These are phyloP conservation scores for Diospyros kaki DNA, from an alignment of 148 eudicot genomes.

Conservation along the genomic window DNA sequence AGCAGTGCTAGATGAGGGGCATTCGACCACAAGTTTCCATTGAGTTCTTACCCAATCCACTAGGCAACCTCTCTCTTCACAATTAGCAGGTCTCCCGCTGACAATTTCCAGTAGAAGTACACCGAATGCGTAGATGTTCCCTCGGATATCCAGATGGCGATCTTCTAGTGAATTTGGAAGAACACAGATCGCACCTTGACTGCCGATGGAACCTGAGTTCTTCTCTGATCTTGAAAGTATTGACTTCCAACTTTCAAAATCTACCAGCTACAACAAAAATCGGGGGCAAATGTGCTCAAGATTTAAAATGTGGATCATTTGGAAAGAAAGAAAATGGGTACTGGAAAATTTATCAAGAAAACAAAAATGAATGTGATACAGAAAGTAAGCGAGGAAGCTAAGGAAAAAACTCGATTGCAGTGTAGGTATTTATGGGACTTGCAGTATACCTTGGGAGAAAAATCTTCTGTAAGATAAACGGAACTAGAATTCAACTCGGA, in stretches of 20 bases:
- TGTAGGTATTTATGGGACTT: background rate
- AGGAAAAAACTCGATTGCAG: background rate
- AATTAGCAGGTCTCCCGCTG: constrained; percentile 75
- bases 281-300: background rate
- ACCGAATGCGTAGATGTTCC: constrained; percentile 75
- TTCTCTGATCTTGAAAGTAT: constrained; percentile 79
- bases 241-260: constrained; percentile 96
- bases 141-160: constrained; percentile 65
- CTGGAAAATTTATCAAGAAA: background rate
- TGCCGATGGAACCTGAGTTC: constrained; percentile 59
- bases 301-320: background rate
- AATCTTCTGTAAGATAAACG: constrained; percentile 87
- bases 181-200: constrained; percentile 65
- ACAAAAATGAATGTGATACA: background rate
- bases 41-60: constrained; percentile 71
- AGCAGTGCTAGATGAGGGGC: background rate
- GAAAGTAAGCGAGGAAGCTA: no score
- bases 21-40: background rate
- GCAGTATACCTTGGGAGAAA: constrained; percentile 76
- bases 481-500: constrained; percentile 79
- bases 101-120: constrained; percentile 74
- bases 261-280: constrained; percentile 64
- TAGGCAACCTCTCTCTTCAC: constrained; percentile 68
- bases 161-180: constrained; percentile 62
- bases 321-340: background rate